Evolutionary conservation across 202 grass and related monocot genomes (phyloP), one percentile per base, ranked within the genome.

Genomic region (Panicum hallii): DNA sequence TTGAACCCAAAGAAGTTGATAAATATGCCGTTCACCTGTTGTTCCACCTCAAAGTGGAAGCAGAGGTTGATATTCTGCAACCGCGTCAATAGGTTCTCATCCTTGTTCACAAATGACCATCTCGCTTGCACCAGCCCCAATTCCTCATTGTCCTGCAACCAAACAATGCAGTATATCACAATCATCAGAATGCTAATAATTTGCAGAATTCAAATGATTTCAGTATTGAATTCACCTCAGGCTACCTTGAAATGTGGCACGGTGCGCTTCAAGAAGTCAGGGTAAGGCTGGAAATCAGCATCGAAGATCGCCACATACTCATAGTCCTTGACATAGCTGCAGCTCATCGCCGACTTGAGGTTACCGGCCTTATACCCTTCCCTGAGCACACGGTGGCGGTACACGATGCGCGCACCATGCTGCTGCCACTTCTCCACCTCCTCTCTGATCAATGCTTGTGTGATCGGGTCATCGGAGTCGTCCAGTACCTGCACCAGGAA

Each of bases 11-110:
- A 97, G 85, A 97, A 97, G 80, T 89, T 87, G 67, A 97, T 78
- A 85, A 94, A 94, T 48, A 90, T 74, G 44, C 90, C 86, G 23
- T 94, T 94, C 30, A 97, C 94, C 84, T 97, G 94, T 67, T 97
- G 94, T 46, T 97, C 94, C 80, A 97, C 94, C 73, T 94, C 94
- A 54, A 94, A 94, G 73, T 94, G 94, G 83, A 97, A 97, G 83
- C 91, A 85, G 5, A 97, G 82, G 73, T 97, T 97, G 16, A 94
- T 94, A 77, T 94, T 97, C 67, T 97, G 94, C n/a, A 97, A 38
- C 68, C 94, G 82, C 0, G 94, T 97, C 11, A 94, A 46, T 1
- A 97, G 85, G 82, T 97, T 97, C 88, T 94, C 94, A 13, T 97
- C 94, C 81, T 85, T 92, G 81, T 97, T 97, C 56, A 94, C 94